Base-by-base conservation (phyloP, 2,329 filamentous ascomycete species). In the Xylogone sp. region DNA sequence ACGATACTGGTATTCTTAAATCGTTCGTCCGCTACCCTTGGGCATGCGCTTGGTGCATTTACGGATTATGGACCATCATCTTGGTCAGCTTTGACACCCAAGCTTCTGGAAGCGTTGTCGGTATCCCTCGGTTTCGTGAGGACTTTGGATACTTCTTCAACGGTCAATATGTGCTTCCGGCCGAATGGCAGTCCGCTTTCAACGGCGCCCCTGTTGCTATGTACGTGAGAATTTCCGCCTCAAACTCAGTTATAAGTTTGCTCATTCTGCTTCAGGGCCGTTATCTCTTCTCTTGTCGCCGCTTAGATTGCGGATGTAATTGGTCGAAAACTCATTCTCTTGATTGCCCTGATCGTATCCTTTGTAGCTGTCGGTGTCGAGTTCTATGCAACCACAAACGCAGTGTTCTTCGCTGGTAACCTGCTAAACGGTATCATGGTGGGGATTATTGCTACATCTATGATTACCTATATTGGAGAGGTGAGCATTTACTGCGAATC, bases 401-500 rank as follows among this genome's bases (percentile, higher is more conserved):
- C 62, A 1, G 68, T 69, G 0, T 59, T 77, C 0, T 78, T 78
- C 54, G 61, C 74, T 2, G 76, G 76, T 2, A 71, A 76, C 2
- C 59, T 78, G 27, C 52, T 76, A 2, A 66, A 75, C 3, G 68
- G 72, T 1, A 59, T 73, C 21, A 69, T 72, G 1, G 75, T 75
- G 51, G 74, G 68, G 21, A 72, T 74, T 46, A 58, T 76, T 18
- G 70, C 74, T 2, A 74, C 72, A 2, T 75, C 75, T 46, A 71
- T 68, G 3, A 73, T 73, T 52, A 72, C 74, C 20, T 76, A 75
- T 55, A 71, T 71, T 4, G 71, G 74, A 10, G 77, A 31, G 27
- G 27, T 31, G n/a, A n/a, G n/a, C n/a, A n/a, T n/a, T n/a, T n/a
- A 13, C 27, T 8, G 27, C 27, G 7, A 70, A 18, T 31, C 13